Percentiles rank a stretch among this genome's conserved stretches.
Conservation (phyloP, 805 yeast genomes). For the Nakazawaea pomicola region DNA sequence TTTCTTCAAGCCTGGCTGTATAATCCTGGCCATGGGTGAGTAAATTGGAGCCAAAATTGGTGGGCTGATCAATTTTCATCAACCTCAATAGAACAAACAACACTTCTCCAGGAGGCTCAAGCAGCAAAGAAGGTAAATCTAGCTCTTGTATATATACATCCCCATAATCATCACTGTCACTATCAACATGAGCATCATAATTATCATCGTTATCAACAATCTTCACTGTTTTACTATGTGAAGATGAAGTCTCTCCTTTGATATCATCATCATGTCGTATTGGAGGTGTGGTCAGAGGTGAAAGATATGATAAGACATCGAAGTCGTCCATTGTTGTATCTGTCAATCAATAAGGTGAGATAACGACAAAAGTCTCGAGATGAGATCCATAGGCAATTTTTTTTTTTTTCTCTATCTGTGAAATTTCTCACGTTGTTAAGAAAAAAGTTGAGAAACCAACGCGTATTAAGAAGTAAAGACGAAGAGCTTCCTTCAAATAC, state of each 20-base stretch:
- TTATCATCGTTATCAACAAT: conserved; percentile 19
- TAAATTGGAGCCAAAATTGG: conserved; percentile 57
- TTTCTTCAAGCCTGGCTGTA: conserved; percentile 31
- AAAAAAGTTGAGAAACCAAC: background rate
- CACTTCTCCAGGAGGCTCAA: conserved; percentile 41
- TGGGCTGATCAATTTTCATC: conserved; percentile 42
- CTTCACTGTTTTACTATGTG: too few species aligned
- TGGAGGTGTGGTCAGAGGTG: too few species aligned
- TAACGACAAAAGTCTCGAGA: too few species aligned
- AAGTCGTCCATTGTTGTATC: too few species aligned
- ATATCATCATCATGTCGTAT: too few species aligned
- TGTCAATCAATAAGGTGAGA: too few species aligned
- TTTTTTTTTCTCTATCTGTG: background rate
- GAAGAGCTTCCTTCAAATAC: too few species aligned
- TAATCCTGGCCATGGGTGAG: too few species aligned
- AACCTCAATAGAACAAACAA: conserved; percentile 41
- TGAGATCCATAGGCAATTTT: conserved; percentile 8
- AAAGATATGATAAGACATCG: conserved; percentile 20
- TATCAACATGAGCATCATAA: conserved; percentile 26
- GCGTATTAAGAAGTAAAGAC: background rate
- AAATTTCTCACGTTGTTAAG: background rate
- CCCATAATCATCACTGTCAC: conserved; percentile 21
- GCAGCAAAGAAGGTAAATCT: conserved; percentile 52
- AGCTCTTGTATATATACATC: conserved; percentile 41
- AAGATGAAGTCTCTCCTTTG: too few species aligned